Base-by-base conservation (phyloP, 164 flowering plant genomes). In the Akebia trifoliata region DNA sequence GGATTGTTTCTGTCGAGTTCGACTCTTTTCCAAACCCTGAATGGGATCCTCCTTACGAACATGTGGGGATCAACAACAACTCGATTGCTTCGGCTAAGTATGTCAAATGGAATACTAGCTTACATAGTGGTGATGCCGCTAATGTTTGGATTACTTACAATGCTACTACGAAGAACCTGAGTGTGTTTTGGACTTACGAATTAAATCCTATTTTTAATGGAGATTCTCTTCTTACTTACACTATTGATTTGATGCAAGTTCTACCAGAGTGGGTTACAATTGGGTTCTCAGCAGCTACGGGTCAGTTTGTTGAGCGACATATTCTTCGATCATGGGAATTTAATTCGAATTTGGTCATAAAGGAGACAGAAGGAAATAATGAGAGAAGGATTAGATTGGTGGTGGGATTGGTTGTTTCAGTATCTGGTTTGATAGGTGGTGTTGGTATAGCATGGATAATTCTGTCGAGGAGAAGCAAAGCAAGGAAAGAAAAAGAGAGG, bases 261-360 rank as follows among this genome's bases (percentile, higher is more conserved):
- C 54, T 78, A 2, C 83, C 85, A 7, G 76, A 72, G 54, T 67
- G 67, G 71, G 78, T 72, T 18, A 59, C 30, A 0, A 35, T 75
- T 31, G 79, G 79, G 5, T 64, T 75, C 44, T 57, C 68, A 4
- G 62, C 68, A 1, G 44, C 68, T 31, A 64, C 68, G 8, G 65
- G 76, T 34, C 4, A 3, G 9, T 0, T n/a, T 21, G 31, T 5
- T 2, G 76, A 66, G 61, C 26, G 45, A 1, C 68, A 71, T 59
- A 51, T 0, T 4, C 45, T 76, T 12, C 30, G 26, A 7, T 65
- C 74, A 0, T 74, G 78, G 74, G 69, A 63, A n/a, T 76, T 76
- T 39, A 60, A 11, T 30, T 73, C 76, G 12, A 74, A 35, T 29
- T 67, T 75, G 63, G 62, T 66, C 7, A 17, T 29, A 0, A 53